phyloP scores from a whole-genome alignment of 1,139 yeast genomes.

The Lodderomyces theae region DNA sequence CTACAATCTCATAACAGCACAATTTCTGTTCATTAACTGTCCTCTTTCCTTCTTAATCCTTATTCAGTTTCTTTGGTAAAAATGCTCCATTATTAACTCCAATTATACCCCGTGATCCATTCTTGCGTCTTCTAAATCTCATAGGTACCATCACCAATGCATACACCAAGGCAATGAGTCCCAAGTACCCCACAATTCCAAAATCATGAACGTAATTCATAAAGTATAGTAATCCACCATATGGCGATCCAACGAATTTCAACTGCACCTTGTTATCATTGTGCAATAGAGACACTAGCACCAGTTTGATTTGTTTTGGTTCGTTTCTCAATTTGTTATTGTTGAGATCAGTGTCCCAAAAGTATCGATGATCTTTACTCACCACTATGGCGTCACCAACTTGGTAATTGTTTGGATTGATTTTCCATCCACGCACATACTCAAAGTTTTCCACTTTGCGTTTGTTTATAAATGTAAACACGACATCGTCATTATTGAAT shows the following conservation, averaged over 20 bases:
- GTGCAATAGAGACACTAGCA: constrained; percentile 36
- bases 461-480: constrained; percentile 53
- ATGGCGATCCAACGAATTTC: constrained; percentile 46
- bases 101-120: constrained; percentile 19
- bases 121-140: constrained; percentile 10
- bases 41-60: constrained; percentile 16
- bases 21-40: not conserved
- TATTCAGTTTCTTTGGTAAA: constrained; percentile 18
- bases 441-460: constrained; percentile 25
- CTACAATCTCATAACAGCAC: too few species aligned
- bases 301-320: constrained; percentile 26
- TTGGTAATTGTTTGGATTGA: constrained; percentile 29
- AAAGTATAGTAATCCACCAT: constrained; percentile 31
- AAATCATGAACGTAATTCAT: constrained; percentile 45
- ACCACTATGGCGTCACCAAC: constrained; percentile 45
- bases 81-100: constrained; percentile 16
- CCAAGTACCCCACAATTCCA: constrained; percentile 45
- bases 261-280: constrained; percentile 18
- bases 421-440: constrained; percentile 40
- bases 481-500: constrained; percentile 41
- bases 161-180: constrained; percentile 18
- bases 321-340: constrained; percentile 31
- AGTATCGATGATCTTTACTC: constrained; percentile 29
- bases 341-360: constrained; percentile 31
- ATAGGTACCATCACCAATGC: constrained; percentile 7